Evolutionary conservation across 306 rosid genomes (phyloP).

Genomic region (Psophocarpus tetragonolobus): DNA sequence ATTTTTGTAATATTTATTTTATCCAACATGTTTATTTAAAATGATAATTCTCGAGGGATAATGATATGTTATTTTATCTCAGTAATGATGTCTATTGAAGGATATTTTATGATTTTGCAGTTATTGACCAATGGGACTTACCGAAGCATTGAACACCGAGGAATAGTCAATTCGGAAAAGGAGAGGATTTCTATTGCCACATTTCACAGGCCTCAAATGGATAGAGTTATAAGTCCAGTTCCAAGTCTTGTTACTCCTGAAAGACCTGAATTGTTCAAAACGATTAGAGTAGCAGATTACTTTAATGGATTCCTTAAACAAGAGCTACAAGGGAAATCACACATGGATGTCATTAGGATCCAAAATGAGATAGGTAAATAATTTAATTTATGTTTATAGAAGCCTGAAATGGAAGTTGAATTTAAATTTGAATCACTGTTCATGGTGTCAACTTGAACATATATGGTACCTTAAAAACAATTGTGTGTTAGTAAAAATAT

Average conservation of each 20-base stretch:
- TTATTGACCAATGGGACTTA: slow-evolving; percentile 40
- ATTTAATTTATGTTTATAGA: no score
- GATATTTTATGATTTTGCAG: no score
- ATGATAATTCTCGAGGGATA: no score
- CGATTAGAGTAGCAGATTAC: slow-evolving; percentile 33
- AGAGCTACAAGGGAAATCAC: slow-evolving; percentile 34
- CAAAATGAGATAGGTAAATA: slow-evolving; percentile 10
- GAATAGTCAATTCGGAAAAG: slow-evolving; percentile 17
- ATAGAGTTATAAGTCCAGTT: not conserved
- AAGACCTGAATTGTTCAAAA: slow-evolving; percentile 22
- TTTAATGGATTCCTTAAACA: slow-evolving; percentile 17
- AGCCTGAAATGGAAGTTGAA: no score
- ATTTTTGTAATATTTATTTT: no score
- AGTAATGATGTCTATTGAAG: no score
- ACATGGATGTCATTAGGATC: slow-evolving; percentile 28
- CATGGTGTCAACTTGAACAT: not conserved
- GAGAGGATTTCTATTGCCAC: slow-evolving; percentile 39
- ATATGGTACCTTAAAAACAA: not conserved
- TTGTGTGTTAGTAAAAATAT: not conserved
- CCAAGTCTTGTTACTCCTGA: slow-evolving; percentile 28
- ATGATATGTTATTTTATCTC: no score
- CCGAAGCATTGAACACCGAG: slow-evolving; percentile 37
- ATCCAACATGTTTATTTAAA: no score
- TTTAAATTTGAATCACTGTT: not conserved
- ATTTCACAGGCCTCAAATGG: slow-evolving; percentile 27